Conservation (phyloP, 495 filamentous ascomycete genomes). For the Monascus purpureus region DNA sequence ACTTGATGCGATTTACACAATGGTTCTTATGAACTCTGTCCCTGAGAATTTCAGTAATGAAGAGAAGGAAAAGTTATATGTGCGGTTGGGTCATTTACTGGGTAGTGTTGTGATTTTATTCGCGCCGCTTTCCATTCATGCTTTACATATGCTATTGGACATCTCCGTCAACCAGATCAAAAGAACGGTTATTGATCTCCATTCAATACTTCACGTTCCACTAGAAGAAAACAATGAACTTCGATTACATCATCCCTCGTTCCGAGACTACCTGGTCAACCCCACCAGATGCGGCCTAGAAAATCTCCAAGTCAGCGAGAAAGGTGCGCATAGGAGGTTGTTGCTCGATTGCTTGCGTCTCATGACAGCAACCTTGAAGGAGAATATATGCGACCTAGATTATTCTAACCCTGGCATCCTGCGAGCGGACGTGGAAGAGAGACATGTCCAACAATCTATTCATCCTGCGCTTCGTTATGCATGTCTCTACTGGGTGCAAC, state of each 20-base stretch:
- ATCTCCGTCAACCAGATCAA: too few species aligned
- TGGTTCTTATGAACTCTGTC: slow-evolving; percentile 12
- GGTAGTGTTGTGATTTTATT: slow-evolving; percentile 14
- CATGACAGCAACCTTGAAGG: slow-evolving; percentile 13
- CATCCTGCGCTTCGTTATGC: slow-evolving; percentile 18
- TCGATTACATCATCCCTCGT: too few species aligned
- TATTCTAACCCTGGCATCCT: too few species aligned
- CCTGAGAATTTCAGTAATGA: not conserved
- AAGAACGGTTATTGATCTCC: too few species aligned
- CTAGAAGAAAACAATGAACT: too few species aligned
- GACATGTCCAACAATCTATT: slow-evolving; percentile 8
- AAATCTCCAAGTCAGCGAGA: too few species aligned
- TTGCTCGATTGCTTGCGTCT: slow-evolving; percentile 20
- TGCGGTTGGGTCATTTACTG: too few species aligned
- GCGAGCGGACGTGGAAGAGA: too few species aligned
- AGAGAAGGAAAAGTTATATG: slow-evolving; percentile 12
- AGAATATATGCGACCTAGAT: slow-evolving; percentile 26
- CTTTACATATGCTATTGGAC: not conserved
- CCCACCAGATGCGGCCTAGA: slow-evolving; percentile 1
- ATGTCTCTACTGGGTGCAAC: slow-evolving; percentile 15
- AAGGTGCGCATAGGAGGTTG: not conserved
- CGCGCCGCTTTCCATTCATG: slow-evolving; percentile 11
- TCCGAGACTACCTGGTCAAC: slow-evolving; percentile 1
- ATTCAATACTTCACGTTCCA: too few species aligned
- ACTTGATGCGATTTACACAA: slow-evolving; percentile 16